These are phyloP conservation scores for Cucurbita pepo DNA, from an alignment of 306 rosid species.

Conservation along the genomic window DNA sequence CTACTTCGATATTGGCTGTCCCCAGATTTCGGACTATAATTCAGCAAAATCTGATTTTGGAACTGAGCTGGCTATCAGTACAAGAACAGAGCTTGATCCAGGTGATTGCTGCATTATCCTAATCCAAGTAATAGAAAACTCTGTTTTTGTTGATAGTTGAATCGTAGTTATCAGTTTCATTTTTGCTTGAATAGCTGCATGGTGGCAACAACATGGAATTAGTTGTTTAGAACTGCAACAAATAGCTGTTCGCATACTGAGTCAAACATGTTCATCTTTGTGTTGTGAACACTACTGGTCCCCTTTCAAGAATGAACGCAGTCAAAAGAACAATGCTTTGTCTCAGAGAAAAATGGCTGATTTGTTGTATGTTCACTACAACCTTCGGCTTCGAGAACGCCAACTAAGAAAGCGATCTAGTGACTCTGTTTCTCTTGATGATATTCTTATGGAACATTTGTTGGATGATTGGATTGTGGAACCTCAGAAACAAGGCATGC, in stretches of 20 bases:
- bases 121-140: neutral
- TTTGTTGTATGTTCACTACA: constrained; percentile 64
- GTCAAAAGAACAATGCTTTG: constrained; percentile 38
- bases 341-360: constrained; percentile 70
- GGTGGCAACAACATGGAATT: constrained; percentile 99
- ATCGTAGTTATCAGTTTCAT: constrained; percentile 9
- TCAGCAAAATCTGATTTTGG: constrained; percentile 89
- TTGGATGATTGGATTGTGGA: constrained; percentile 70
- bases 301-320: constrained; percentile 44
- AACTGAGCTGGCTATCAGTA: constrained; percentile 87
- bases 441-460: constrained; percentile 30
- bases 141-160: neutral
- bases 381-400: constrained; percentile 73
- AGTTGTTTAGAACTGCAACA: constrained; percentile 84
- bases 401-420: constrained; percentile 49
- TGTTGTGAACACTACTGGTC: constrained; percentile 79
- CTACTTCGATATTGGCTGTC: constrained; percentile 11
- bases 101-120: constrained; percentile 24
- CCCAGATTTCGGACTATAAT: constrained; percentile 68
- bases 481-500: constrained; percentile 26
- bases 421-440: constrained; percentile 37
- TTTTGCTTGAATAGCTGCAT: constrained; percentile 48
- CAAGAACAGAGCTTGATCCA: constrained; percentile 92
- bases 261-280: constrained; percentile 81
- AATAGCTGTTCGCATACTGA: constrained; percentile 73